Evolutionary conservation across 2,329 filamentous ascomycete genomes (phyloP).

Genomic region (Aureobasidium zeae): DNA sequence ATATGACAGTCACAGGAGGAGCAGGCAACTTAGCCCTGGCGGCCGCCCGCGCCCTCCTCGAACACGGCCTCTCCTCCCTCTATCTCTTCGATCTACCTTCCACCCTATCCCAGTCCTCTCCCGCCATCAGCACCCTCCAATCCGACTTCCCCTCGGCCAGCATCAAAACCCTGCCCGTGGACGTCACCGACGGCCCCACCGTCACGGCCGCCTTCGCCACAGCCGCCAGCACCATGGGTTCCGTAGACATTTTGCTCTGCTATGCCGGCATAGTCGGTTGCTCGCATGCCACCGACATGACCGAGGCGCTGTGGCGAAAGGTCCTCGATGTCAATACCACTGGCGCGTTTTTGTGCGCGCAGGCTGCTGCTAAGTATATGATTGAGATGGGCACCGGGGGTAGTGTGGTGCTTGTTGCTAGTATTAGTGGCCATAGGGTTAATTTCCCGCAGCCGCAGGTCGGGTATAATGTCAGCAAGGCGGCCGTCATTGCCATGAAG

Average conservation of each 20-base stretch:
- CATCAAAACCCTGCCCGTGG: constrained; percentile 45
- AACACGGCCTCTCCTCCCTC: constrained; percentile 54
- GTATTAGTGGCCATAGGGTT: constrained; percentile 57
- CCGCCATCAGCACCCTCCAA: constrained; percentile 39
- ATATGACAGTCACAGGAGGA: constrained; percentile 51
- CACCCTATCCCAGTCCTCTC: constrained; percentile 31
- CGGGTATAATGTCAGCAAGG: constrained; percentile 55
- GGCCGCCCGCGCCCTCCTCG: constrained; percentile 53
- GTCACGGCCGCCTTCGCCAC: constrained; percentile 38
- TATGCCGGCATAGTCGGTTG: constrained; percentile 62
- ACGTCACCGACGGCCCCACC: constrained; percentile 48
- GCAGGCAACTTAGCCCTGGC: constrained; percentile 54
- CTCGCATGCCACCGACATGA: constrained; percentile 51
- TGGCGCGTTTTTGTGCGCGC: constrained; percentile 60
- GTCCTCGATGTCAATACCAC: constrained; percentile 64
- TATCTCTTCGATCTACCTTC: constrained; percentile 52
- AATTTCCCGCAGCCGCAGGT: constrained; percentile 64
- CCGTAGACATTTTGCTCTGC: constrained; percentile 49
- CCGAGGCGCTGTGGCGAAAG: constrained; percentile 49
- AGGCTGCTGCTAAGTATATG: constrained; percentile 53
- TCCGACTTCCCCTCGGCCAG: constrained; percentile 45
- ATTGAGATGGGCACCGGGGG: constrained; percentile 44
- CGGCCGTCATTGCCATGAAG: constrained; percentile 54
- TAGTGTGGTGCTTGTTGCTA: constrained; percentile 56
- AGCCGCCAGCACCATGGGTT: constrained; percentile 38